Base-by-base conservation (phyloP, 805 yeast genomes). In the Scheffersomyces lignosus region DNA sequence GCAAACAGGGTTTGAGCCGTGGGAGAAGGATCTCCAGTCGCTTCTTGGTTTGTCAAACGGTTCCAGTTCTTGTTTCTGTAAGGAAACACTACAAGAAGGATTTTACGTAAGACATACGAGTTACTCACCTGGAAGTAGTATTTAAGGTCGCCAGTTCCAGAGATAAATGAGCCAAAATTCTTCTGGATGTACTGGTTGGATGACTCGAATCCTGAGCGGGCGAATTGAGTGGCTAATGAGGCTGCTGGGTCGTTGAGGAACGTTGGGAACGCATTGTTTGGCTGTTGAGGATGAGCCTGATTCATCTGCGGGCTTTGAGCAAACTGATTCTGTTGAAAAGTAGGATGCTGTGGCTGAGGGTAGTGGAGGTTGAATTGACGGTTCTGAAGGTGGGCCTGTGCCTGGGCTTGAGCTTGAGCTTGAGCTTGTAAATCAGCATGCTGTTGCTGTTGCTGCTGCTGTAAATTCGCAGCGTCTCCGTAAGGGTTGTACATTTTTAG, bases 81-180 rank as follows among this genome's bases (percentile, higher is more conserved):
- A 0, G 99, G 99, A 59, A 89, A 81, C 22, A 93, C 55, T 16
- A 95, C 81, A 43, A 90, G 71, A 18, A 73, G 57, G 17, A 93
- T 60, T 57, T 93, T 93, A 24, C 71, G 71, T 43, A 84, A 56
- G 10, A 93, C 99, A 54, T 91, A 95, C 4, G 80, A 69, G 59
- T 91, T 95, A 31, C 95, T 83, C 14, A 93, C 96, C 62, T 87
- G 87, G 71, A 93, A 95, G 62, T 90, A 90, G 64, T 82, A 86
- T 47, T 88, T 82, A 49, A 93, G 64, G 37, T 85, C 81, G 24
- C 69, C 63, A 2, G 73, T 70, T 16, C 67, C 66, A 3, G 73
- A 68, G 18, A 77, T 72, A 47, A 73, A 66, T 28, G 66, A 67
- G 15, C 76, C 76, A 47, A 82, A 73, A 60, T 85, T 87, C 43